These are phyloP conservation scores for Oryza officinalis DNA, from an alignment of 176 grass and related monocot species.

Conservation along the genomic window DNA sequence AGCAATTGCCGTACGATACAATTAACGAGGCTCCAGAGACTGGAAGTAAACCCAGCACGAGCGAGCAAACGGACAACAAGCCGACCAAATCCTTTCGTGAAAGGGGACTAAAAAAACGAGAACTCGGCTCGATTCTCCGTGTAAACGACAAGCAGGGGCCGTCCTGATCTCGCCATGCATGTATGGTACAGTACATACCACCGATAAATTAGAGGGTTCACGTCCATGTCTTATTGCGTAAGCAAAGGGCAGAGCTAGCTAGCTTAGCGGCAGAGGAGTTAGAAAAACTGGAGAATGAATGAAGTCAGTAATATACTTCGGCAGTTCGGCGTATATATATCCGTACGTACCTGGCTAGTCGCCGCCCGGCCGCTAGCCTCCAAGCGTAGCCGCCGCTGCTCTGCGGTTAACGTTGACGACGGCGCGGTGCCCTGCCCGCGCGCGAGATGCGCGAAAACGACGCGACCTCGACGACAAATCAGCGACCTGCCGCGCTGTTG, in stretches of 20 bases:
- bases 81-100: neutral
- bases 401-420: neutral
- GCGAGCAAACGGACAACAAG: neutral
- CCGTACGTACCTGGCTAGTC: constrained; percentile 16
- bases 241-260: neutral
- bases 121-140: neutral
- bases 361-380: constrained; percentile 20
- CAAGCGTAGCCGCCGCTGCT: neutral
- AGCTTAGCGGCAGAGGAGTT: neutral
- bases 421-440: neutral
- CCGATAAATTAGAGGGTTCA: neutral
- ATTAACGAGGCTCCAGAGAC: neutral
- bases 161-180: neutral
- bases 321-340: too few species aligned
- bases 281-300: neutral
- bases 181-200: too few species aligned
- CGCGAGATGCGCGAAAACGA: neutral
- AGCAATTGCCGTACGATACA: constrained; percentile 23
- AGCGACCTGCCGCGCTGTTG: neutral
- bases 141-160: neutral
- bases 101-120: too few species aligned
- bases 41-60: neutral
- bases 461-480: neutral
- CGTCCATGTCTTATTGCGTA: constrained; percentile 1
- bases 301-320: neutral